Base-by-base conservation (phyloP, 2,329 filamentous ascomycete species). In the Cylindrodendrum hubeiense region DNA sequence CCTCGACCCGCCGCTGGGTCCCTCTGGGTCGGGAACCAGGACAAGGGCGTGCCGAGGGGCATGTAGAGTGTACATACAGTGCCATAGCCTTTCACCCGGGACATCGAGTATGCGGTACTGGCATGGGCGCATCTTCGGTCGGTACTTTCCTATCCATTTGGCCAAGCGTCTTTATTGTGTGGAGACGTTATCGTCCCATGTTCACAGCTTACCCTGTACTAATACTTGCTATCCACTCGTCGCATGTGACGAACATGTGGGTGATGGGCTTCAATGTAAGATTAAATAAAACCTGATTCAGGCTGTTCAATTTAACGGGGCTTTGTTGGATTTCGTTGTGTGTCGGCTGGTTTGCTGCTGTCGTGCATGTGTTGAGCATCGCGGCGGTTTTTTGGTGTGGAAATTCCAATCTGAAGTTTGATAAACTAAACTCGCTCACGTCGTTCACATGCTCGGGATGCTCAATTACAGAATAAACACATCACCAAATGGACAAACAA, bases 141-240 rank as follows among this genome's bases (percentile, higher is more conserved):
- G 52, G 53, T 59, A 44, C 49, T 5, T 24, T 59, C 22, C n/a
- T n/a, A 53, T 63, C 61, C 54, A 63, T 63, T 58, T 43, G 33
- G 54, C 61, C 54, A 64, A 58, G 61, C 49, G 50, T 47, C 61
- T 54, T 58, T 59, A 54, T 41, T 49, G 26, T 39, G 49, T 64
- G 61, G 61, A 28, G 61, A 41, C 21, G 19, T 6, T 44, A 55
- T 62, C 44, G 44, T 28, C 44, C 37, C 60, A 56, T 55, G 37
- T 62, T 41, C 4, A 46, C 26, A 46, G n/a, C 44, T 22, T 63
- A 63, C 54, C 60, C 60, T 63, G 43, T 19, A 55, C 19, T 41
- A n/a, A n/a, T n/a, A 28, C 39, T 34, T 24, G 47, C 46, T 19
- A 26, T 34, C 26, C 12, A 21, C 17, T 39, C 37, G 17, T 30